Evolutionary conservation across 2,329 filamentous ascomycete species (phyloP), one percentile per base, ranked within the genome.

Genomic region (Cladobotryum protrusum): DNA sequence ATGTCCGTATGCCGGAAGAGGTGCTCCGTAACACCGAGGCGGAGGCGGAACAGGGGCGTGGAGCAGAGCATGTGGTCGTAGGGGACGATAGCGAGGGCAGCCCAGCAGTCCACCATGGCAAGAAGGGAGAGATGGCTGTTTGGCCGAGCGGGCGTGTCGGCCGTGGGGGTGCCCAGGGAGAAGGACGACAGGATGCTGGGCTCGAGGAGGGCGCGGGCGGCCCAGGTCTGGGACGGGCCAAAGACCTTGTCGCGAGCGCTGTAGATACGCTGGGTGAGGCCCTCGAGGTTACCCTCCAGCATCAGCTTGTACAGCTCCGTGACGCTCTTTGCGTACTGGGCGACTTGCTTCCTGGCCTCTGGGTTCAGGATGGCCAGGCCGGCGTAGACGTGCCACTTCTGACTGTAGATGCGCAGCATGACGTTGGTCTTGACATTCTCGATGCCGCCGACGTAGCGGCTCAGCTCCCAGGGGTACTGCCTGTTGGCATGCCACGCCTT

Each of bases 51-150:
- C 43, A 97, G 81, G 72, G 93, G 93, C 36, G 93, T 99, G 48
- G 90, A 96, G 73, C 93, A 99, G 59, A 99, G 95, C 91, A 99
- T 99, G 74, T 99, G 95, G 69, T 99, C 92, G 68, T 99, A 99
- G 1, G 93, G 93, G 43, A 95, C 87, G 61, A 96, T 99, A 33
- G 84, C 87, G 42, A 97, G 78, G 58, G 89, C 88, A 64, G 88
- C 93, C 93, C 93, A 99, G 71, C 92, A 97, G 72, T 99, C 93
- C 40, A 97, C 95, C 82, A 99, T 99, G 43, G 91, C 93, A 41
- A 99, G 78, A 50, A 99, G 76, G 65, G 85, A 91, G 29, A 99
- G 78, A 68, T 99, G 95, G 65, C 93, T 99, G 71, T 99, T 99
- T 47, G 86, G 89, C 17, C 89, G 80, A 60, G 52, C 63, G 59